phyloP scores from a whole-genome alignment of 1,284 basidiomycete species.

The Ceratobasidium sp. region DNA sequence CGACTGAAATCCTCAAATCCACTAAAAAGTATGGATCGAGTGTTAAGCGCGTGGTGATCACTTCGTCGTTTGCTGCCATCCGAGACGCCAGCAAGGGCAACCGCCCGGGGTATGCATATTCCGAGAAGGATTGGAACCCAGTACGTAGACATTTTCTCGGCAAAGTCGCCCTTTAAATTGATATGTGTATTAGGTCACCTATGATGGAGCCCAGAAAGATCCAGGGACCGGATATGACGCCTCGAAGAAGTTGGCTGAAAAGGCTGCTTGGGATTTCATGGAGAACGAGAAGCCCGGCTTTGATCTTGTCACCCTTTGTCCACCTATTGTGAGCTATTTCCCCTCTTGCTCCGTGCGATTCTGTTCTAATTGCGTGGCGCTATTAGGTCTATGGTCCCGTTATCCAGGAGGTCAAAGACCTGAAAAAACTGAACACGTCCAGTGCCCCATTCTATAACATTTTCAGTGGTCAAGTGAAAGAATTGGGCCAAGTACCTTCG shows the following conservation, averaged over 20 bases:
- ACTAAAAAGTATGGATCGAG: constrained; percentile 47
- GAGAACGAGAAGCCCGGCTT: constrained; percentile 46
- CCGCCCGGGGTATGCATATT: constrained; percentile 48
- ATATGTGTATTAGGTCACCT: constrained; percentile 22
- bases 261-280: constrained; percentile 47
- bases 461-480: constrained; percentile 25
- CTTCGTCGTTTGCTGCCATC: constrained; percentile 56
- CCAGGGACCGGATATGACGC: constrained; percentile 48
- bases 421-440: constrained; percentile 14
- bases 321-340: constrained; percentile 42
- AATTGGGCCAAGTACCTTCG: background rate
- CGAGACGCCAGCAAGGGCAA: constrained; percentile 45
- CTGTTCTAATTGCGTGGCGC: background rate
- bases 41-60: constrained; percentile 58
- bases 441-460: constrained; percentile 16
- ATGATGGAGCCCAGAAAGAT: constrained; percentile 40
- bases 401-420: constrained; percentile 14
- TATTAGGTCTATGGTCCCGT: constrained; percentile 24
- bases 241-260: constrained; percentile 51
- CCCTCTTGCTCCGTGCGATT: background rate
- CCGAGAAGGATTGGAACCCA: constrained; percentile 53
- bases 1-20: constrained; percentile 56
- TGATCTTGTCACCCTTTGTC: constrained; percentile 44
- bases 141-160: constrained; percentile 44
- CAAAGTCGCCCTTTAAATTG: background rate